These are phyloP conservation scores for Aurantiochytrium sp. DNA, from an alignment of 108 stramenopile species.

Conservation along the genomic window DNA sequence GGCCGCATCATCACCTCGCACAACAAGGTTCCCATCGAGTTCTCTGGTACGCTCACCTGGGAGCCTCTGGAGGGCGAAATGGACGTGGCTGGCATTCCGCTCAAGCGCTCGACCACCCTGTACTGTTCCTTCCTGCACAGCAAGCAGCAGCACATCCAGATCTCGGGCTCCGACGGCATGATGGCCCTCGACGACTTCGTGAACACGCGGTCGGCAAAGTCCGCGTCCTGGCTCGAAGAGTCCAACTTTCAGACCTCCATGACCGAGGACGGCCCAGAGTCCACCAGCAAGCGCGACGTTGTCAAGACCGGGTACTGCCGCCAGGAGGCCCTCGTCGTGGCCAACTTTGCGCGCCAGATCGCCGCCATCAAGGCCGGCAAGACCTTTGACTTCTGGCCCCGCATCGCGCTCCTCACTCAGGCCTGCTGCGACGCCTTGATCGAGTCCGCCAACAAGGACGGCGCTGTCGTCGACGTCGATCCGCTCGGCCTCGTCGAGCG, in stretches of 20 bases:
- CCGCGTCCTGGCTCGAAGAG: background rate
- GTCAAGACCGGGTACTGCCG: background rate
- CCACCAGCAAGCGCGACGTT: background rate
- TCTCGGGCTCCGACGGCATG: background rate
- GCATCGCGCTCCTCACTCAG: constrained; percentile 9
- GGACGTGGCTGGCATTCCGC: background rate
- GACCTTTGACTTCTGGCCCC: background rate
- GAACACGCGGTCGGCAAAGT: background rate
- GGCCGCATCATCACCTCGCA: background rate
- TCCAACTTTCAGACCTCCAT: background rate
- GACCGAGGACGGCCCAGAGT: background rate
- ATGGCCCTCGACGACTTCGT: constrained; percentile 29
- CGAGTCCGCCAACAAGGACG: background rate
- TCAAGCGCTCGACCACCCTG: background rate
- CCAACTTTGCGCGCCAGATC: background rate
- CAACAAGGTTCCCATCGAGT: constrained; percentile 19
- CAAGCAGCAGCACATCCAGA: background rate
- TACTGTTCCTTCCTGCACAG: constrained; percentile 10
- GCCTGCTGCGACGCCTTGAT: background rate
- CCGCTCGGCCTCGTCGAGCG: background rate
- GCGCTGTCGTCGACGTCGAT: background rate
- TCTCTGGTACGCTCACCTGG: background rate
- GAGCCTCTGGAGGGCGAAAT: background rate
- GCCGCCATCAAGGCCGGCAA: background rate
- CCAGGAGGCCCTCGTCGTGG: background rate